Evolutionary conservation across 2,329 filamentous ascomycete species (phyloP).

Genomic region (Botrytis aclada): DNA sequence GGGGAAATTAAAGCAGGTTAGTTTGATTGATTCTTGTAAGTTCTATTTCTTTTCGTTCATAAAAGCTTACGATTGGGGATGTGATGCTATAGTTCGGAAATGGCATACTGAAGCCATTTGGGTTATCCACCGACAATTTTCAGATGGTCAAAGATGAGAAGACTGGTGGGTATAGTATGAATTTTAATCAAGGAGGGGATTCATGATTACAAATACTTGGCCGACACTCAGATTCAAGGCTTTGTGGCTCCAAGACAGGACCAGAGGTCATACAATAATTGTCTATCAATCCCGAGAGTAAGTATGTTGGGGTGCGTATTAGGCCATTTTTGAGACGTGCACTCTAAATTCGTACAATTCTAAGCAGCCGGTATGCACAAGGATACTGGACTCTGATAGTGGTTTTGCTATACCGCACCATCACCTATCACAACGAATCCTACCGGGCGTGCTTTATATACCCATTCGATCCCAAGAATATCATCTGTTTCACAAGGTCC

Average conservation of each 20-base stretch:
- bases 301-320: neutral
- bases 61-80: slow-evolving; percentile 11
- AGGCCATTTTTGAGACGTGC: neutral
- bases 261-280: neutral
- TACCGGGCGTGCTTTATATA: neutral
- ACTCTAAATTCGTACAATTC: neutral
- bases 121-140: slow-evolving; percentile 90
- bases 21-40: slow-evolving; percentile 34
- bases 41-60: neutral
- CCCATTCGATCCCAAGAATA: neutral
- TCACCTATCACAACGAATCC: neutral
- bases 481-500: neutral
- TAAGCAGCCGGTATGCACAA: neutral
- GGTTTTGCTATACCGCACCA: neutral
- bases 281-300: neutral
- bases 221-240: neutral
- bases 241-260: neutral
- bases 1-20: slow-evolving; percentile 82
- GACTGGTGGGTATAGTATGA: slow-evolving; percentile 91
- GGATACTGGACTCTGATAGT: neutral
- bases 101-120: slow-evolving; percentile 87
- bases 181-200: slow-evolving; percentile 54
- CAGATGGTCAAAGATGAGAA: slow-evolving; percentile 89
- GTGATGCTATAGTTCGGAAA: slow-evolving; percentile 65
- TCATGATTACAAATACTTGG: neutral